Evolutionary conservation across 2,329 filamentous ascomycete genomes (phyloP), one percentile per base, ranked within the genome.

Genomic region (Balansia obtecta): DNA sequence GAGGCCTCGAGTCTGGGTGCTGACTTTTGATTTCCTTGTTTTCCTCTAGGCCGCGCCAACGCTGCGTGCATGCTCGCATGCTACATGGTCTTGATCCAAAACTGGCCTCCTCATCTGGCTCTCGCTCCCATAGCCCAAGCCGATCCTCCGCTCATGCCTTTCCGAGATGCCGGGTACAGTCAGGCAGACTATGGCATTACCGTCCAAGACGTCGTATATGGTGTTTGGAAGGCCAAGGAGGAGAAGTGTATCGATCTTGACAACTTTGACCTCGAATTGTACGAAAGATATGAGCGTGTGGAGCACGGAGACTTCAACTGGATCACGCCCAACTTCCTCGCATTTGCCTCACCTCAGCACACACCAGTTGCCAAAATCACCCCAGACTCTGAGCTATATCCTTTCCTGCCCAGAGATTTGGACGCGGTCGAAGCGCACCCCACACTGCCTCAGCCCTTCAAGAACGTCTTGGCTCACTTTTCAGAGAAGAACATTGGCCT

Each of bases 281-380:
- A 98, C 65, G 93, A 98, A 71, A 85, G 80, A 65, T 98, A 81
- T 61, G 93, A 98, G 71, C 80, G 93, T 52, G 93, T 98, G 18
- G 93, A 98, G 65, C 89, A 96, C 74, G 93, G 93, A 55, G 93
- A 98, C 71, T 98, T 98, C 84, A 98, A 98, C 79, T 98, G 93
- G 93, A 80, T 98, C 52, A 95, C 90, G 6, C 90, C 91, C 9
- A 76, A 90, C 62, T 98, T 98, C 71, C 79, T 98, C 48, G 93
- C 93, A 20, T 97, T 98, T 65, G 93, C 93, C 43, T 97, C 91
- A 18, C 93, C 93, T 11, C 89, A 97, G 67, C 84, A 90, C 61
- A 76, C 80, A 51, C 87, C 89, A 5, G 79, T 85, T 12, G 77
- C 81, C 50, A 82, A 85, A 55, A 83, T 95, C 51, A 76, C 83